Base-by-base conservation (phyloP, 225 moss, liverwort and hornwort genomes). In the Pleurozium schreberi region DNA sequence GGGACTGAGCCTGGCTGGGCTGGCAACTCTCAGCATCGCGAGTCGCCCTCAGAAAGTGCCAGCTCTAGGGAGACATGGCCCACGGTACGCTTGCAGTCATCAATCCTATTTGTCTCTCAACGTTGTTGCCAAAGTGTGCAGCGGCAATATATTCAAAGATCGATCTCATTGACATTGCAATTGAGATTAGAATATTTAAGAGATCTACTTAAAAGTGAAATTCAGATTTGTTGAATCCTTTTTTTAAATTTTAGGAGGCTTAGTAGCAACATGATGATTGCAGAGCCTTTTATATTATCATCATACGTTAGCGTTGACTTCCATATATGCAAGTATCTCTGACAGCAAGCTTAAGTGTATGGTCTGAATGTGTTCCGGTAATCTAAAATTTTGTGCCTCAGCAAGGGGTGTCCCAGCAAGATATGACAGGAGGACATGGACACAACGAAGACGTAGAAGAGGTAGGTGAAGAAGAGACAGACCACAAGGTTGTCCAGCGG, bases 321-420 rank as follows among this genome's bases (percentile, higher is more conserved):
- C 68, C 53, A 36, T 83, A 10, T 53, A 34, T 71, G 80, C 71
- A 36, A 85, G 53, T 53, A 55, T 61, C 43, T 87, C n/a, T 57
- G 55, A 26, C 61, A 88, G 74, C 40, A 64, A 87, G 63, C 43
- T 78, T 47, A 45, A 86, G 69, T 85, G 50, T 55, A 45, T 80
- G 88, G 75, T 58, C 86, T 83, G 80, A 90, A 63, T 75, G 83
- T 84, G 75, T 84, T 63, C 22, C 42, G 63, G 38, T 50, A 49
- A 88, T 42, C 33, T 73, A 34, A 89, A n/a, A 80, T 89, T 76
- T 84, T 86, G 68, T 90, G 55, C 22, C 65, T 58, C 91, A 95
- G 95, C 95, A 95, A 93, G 93, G 92, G 81, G 92, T 92, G 84
- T 95, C 95, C 81, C 95, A 95, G 93, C 95, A 95, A 93, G 95